phyloP scores from a whole-genome alignment of 257 asterid genomes.

The Ballota nigra region DNA sequence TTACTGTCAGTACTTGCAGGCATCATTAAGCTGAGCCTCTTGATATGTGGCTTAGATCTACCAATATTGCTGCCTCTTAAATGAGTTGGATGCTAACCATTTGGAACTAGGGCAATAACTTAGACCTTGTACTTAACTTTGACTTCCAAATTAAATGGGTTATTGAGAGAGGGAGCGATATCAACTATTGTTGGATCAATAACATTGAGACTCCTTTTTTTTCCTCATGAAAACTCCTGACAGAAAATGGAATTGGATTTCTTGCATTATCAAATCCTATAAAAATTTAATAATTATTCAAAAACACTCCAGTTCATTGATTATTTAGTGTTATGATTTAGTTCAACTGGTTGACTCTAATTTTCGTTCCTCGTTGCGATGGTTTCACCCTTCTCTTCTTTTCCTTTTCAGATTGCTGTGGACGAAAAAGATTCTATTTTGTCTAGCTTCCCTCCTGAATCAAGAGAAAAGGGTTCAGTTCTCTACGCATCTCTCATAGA shows the following conservation, averaged over 20 bases:
- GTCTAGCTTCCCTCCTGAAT: slow-evolving; percentile 70
- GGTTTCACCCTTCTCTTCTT: background rate
- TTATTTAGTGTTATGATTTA: slow-evolving; percentile 3
- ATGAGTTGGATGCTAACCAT: slow-evolving; percentile 2
- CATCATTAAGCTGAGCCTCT: slow-evolving; percentile 11
- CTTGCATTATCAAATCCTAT: background rate
- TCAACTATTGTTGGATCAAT: background rate
- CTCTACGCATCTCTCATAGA: slow-evolving; percentile 79
- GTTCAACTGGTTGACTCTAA: background rate
- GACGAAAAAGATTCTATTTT: slow-evolving; percentile 80
- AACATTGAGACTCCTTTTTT: background rate
- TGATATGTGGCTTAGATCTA: background rate
- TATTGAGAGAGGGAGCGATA: background rate
- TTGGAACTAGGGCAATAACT: background rate
- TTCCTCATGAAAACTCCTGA: slow-evolving; percentile 7
- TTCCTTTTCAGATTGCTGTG: slow-evolving; percentile 60
- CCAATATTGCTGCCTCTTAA: background rate
- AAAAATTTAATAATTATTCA: background rate
- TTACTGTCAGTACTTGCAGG: background rate
- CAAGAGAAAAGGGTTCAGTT: slow-evolving; percentile 70
- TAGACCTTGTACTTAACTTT: background rate
- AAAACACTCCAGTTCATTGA: background rate
- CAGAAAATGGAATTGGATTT: background rate
- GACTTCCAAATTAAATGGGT: slow-evolving; percentile 2
- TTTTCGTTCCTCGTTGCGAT: slow-evolving; percentile 4